These are phyloP conservation scores for Peronospora destructor DNA, from an alignment of 352 stramenopile genomes.

Conservation along the genomic window DNA sequence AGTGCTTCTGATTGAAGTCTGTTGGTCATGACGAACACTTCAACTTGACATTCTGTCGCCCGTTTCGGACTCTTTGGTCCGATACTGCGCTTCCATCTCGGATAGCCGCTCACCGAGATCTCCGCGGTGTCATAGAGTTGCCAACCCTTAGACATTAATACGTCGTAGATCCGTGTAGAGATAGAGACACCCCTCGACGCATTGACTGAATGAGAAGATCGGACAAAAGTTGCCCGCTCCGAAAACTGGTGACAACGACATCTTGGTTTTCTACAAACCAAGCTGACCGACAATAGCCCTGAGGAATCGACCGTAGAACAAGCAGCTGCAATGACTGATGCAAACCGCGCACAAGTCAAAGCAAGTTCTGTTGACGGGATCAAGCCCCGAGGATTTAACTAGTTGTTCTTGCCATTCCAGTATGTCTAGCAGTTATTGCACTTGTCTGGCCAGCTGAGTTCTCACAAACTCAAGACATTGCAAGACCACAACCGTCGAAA, in stretches of 20 bases:
- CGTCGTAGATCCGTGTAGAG: too few relatives aligned
- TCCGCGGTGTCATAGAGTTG: slow-evolving; percentile 66
- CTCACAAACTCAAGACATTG: slow-evolving; percentile 34
- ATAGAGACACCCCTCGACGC: slow-evolving; percentile 34
- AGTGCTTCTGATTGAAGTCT: too few relatives aligned
- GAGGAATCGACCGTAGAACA: slow-evolving; percentile 16
- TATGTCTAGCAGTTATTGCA: slow-evolving; percentile 37
- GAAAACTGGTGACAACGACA: slow-evolving; percentile 19
- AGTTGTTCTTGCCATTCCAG: slow-evolving; percentile 56
- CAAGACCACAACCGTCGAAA: slow-evolving; percentile 23
- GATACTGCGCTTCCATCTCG: slow-evolving; percentile 60
- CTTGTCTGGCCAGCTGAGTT: slow-evolving; percentile 32
- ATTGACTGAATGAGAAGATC: too few relatives aligned
- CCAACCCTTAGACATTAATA: too few relatives aligned
- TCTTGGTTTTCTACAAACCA: too few relatives aligned
- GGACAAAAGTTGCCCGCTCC: too few relatives aligned
- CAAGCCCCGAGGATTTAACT: too few relatives aligned
- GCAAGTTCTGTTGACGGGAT: slow-evolving; percentile 12
- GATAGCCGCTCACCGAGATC: slow-evolving; percentile 71
- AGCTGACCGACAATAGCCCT: slow-evolving; percentile 1
- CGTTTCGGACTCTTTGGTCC: slow-evolving; percentile 65
- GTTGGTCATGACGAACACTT: too few relatives aligned
- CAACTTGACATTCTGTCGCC: slow-evolving; percentile 32
- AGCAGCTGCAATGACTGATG: slow-evolving; percentile 6
- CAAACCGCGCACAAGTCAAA: slow-evolving; percentile 14